Conservation (phyloP, 2,329 filamentous ascomycete genomes). For the Fusarium euwallaceae region DNA sequence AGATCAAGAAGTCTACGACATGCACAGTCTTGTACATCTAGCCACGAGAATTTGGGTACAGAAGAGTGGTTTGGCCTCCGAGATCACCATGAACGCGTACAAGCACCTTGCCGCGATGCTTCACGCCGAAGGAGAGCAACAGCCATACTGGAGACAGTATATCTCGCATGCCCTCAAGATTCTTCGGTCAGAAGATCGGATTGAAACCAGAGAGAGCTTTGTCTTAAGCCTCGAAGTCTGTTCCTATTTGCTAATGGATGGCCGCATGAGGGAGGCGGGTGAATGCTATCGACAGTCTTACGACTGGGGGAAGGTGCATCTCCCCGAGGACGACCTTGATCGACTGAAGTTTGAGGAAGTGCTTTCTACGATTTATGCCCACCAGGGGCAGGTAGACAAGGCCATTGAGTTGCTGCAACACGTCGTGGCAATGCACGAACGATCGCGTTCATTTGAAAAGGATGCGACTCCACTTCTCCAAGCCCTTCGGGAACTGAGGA, state of each 20-base stretch:
- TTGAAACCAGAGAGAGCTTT: background rate
- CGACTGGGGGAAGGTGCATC: background rate
- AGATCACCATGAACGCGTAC: background rate
- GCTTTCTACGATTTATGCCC: background rate
- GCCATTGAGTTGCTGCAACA: background rate
- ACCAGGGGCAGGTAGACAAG: background rate
- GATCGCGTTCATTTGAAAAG: background rate
- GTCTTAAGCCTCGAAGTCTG: background rate
- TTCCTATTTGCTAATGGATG: rapidly evolving
- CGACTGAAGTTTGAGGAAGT: background rate
- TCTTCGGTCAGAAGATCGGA: background rate
- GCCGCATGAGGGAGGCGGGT: rapidly evolving
- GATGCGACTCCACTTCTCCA: background rate
- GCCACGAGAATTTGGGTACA: background rate
- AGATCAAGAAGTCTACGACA: background rate
- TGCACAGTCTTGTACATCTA: conserved; percentile 2
- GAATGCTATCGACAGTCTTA: background rate
- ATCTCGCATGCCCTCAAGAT: background rate
- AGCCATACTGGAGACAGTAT: background rate
- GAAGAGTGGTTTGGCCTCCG: rapidly evolving
- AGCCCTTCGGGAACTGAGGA: background rate
- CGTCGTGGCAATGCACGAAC: background rate
- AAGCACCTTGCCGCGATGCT: no score
- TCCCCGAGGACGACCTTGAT: background rate
- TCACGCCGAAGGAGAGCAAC: no score